These are phyloP conservation scores for Mollisia scopiformis DNA, from an alignment of 2,329 filamentous ascomycete species.

Conservation along the genomic window DNA sequence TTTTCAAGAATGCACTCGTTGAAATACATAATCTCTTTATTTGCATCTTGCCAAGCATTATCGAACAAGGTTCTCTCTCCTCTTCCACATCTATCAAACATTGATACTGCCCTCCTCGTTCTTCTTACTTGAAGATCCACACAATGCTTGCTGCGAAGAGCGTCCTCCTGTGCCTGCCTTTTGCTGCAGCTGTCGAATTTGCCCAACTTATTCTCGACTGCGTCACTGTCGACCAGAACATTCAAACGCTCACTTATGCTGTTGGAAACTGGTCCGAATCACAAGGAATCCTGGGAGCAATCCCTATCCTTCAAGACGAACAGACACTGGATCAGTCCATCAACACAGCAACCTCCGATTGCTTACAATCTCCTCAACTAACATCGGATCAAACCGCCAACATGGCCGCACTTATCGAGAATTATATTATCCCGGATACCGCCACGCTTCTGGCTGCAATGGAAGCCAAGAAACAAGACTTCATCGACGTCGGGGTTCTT, in stretches of 20 bases:
- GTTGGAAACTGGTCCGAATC: background rate
- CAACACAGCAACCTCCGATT: background rate
- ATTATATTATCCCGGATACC: background rate
- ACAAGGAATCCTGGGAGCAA: slow-evolving; percentile 5
- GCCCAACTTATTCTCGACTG: background rate
- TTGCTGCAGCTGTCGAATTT: background rate
- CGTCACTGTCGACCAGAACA: background rate
- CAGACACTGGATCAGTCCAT: background rate
- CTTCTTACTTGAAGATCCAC: no score
- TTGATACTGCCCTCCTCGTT: no score
- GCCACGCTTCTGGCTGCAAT: slow-evolving; percentile 1
- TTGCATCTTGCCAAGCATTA: no score
- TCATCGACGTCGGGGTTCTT: slow-evolving; percentile 3
- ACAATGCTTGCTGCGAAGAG: background rate
- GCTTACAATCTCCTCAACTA: background rate
- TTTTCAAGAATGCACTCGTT: no score
- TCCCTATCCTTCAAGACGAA: slow-evolving; percentile 6
- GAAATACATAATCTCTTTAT: no score
- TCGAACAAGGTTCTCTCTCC: no score
- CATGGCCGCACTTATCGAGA: background rate
- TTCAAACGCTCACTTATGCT: background rate
- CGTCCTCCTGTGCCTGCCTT: background rate
- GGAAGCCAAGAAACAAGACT: slow-evolving; percentile 9
- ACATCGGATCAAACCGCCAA: slow-evolving; percentile 1
- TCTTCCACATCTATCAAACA: no score